These are phyloP conservation scores for Protostelium mycophagum DNA, from an alignment of 78 protist species.

Conservation along the genomic window DNA sequence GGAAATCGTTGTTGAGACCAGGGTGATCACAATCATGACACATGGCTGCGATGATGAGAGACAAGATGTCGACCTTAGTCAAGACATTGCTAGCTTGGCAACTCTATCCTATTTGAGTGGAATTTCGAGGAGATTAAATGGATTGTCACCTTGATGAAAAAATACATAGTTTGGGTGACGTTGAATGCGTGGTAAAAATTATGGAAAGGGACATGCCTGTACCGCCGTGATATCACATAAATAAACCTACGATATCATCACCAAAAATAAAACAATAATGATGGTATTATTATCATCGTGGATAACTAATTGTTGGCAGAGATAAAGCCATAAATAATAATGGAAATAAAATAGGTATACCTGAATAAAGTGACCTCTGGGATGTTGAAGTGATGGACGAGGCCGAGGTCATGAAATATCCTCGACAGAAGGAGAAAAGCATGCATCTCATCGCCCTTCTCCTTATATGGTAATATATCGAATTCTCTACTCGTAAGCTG, in stretches of 20 bases:
- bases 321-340: too few relatives aligned
- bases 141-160: neutral
- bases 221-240: neutral
- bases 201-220: constrained; percentile 18
- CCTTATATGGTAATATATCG: neutral
- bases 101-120: neutral
- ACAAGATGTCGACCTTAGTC: neutral
- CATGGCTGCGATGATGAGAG: neutral
- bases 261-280: too few relatives aligned
- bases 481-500: neutral
- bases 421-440: neutral
- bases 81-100: neutral
- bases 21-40: neutral
- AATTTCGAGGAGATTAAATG: too few relatives aligned
- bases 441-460: neutral
- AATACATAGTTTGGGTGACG: constrained; percentile 25
- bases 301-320: neutral
- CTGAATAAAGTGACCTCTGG: neutral
- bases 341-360: too few relatives aligned
- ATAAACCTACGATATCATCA: too few relatives aligned
- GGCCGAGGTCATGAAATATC: neutral
- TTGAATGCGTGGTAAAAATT: constrained; percentile 37
- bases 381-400: neutral
- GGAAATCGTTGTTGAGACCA: neutral
- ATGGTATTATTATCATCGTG: neutral